Percentiles rank a stretch among this genome's conserved stretches.
These are phyloP conservation scores for Verticillium longisporum DNA, from an alignment of 2,329 filamentous ascomycete species.

Conservation along the genomic window DNA sequence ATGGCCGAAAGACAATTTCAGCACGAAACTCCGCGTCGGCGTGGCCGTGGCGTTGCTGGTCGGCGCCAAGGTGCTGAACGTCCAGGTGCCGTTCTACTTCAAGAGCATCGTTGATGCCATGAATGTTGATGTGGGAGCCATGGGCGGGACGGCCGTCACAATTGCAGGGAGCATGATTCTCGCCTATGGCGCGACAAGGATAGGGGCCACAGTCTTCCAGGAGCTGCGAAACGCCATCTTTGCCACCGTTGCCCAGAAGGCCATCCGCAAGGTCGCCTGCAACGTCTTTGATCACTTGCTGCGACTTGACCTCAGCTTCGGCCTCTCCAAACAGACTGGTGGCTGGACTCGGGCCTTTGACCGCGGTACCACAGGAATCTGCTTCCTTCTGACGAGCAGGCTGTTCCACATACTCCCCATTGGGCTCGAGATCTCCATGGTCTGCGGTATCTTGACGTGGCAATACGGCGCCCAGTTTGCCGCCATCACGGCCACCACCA, in stretches of 20 bases:
- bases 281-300: slow-evolving; percentile 91
- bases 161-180: slow-evolving; percentile 90
- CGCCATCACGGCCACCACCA: slow-evolving; percentile 80
- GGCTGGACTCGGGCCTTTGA: slow-evolving; percentile 92
- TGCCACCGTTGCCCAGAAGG: slow-evolving; percentile 93
- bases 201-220: slow-evolving; percentile 84
- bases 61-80: slow-evolving; percentile 90
- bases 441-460: slow-evolving; percentile 93
- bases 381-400: slow-evolving; percentile 95
- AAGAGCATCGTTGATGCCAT: slow-evolving; percentile 96
- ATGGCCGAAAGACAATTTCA: slow-evolving; percentile 85
- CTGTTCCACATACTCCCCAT: slow-evolving; percentile 96
- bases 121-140: slow-evolving; percentile 85
- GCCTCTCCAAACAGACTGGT: slow-evolving; percentile 89
- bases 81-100: slow-evolving; percentile 98
- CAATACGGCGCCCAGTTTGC: slow-evolving; percentile 92
- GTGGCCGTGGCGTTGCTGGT: slow-evolving; percentile 78
- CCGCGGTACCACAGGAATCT: slow-evolving; percentile 95
- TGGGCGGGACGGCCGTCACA: slow-evolving; percentile 83
- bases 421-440: slow-evolving; percentile 86
- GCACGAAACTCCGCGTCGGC: slow-evolving; percentile 77
- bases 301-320: slow-evolving; percentile 85
- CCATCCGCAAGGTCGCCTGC: slow-evolving; percentile 81
- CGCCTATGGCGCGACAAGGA: slow-evolving; percentile 82
- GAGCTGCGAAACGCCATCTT: slow-evolving; percentile 95